Base-by-base conservation (phyloP, 129 eudicot genomes). In the Artemisia argyi region DNA sequence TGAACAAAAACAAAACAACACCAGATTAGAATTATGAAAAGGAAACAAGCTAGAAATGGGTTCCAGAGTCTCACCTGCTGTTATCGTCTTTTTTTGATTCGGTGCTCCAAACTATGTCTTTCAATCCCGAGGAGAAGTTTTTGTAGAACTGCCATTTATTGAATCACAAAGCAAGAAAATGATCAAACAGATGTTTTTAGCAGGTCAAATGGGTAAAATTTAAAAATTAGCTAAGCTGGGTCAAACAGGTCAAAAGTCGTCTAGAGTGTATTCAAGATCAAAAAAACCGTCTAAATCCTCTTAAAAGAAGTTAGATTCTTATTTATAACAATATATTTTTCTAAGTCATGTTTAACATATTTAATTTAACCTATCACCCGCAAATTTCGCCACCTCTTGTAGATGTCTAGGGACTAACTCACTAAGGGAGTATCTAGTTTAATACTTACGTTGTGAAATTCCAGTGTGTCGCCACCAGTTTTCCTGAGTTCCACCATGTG, bases 401-500 rank as follows among this genome's bases (percentile, higher is more conserved):
- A 39, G 46, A 39, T 39, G 46, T 7, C 11, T 7, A 39, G 46
- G 9, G 46, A 39, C 2, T 39, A 39, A 7, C 11, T 7, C 2
- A 39, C 46, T 39, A 39, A 39, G 46, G 10, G 11, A 39, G 9
- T 7, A 7, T 39, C 1, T 39, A 39, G 46, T 39, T 3, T 56
- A 22, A 62, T 4, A 69, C 83, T 11, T 81, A 80, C 98, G 80
- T 85, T 92, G 87, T 92, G 96, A 80, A 86, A 92, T 78, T 92
- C 98, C 63, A 92, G 73, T 17, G 98, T 92, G 85, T 92, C 96
- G 24, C 98, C 98, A 15, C 95, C 89, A 18, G 87, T 83, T 88
- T 92, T 92, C 76, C 94, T 78, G 22, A 92, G 87, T 80, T 92
- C 96, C 76, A 92, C 98, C 89, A 89, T 87, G 73, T 92, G 98